A percentile compares a stretch with the other conserved stretches of the same genome.
Conservation (phyloP, 441 rosid genomes). For the Euphorbia celastroides region DNA sequence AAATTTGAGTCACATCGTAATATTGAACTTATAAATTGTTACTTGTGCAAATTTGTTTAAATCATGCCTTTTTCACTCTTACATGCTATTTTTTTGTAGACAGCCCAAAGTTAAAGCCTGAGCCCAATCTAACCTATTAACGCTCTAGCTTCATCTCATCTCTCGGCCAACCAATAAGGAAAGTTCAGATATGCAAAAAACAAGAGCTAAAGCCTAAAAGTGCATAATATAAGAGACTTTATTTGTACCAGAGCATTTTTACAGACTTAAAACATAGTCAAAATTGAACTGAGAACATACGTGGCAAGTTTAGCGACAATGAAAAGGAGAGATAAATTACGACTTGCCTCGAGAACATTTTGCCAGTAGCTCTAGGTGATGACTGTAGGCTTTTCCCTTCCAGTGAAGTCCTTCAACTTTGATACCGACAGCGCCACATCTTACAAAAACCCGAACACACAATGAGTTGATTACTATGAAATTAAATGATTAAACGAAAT, state of each 20-base stretch:
- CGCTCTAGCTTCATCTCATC: background rate
- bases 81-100: background rate
- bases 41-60: background rate
- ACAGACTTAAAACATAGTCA: conserved; percentile 22
- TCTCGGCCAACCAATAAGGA: background rate
- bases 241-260: conserved; percentile 13
- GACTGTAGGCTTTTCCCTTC: conserved; percentile 91
- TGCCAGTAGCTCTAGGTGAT: conserved; percentile 47
- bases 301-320: background rate
- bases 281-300: conserved; percentile 26
- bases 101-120: background rate
- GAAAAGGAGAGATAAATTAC: conserved; percentile 9
- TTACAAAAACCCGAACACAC: conserved; percentile 30
- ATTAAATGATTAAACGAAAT: background rate
- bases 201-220: background rate
- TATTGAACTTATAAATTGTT: background rate
- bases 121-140: background rate
- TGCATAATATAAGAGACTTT: conserved; percentile 11
- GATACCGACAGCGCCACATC: conserved; percentile 83
- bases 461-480: background rate
- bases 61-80: background rate
- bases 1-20: background rate
- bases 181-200: background rate
- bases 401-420: conserved; percentile 84
- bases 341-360: conserved; percentile 16